Base-by-base conservation (phyloP, 805 yeast species). In the Spathaspora arborariae region DNA sequence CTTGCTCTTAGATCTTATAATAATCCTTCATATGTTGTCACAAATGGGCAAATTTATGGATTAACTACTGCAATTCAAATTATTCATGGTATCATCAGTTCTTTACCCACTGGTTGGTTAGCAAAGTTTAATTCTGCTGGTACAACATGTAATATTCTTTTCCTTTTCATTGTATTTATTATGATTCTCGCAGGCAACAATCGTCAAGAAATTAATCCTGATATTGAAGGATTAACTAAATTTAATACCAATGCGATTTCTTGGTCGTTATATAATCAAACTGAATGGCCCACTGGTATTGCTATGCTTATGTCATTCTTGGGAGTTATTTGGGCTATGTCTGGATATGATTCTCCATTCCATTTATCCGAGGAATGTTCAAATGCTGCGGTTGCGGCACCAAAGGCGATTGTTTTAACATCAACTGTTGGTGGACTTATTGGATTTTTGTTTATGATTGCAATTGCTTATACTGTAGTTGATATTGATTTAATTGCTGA, bases 271-370 rank as follows among this genome's bases (percentile, higher is more conserved):
- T 60, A 69, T 39, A 82, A 82, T 60, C 75, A 71, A 51, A 80
- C 87, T 8, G 85, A 80, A 16, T 82, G 78, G 72, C 83, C 85
- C n/a, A 70, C 71, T 42, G 87, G 87, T 46, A 68, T 81, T 43
- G 75, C 83, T 21, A 68, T 79, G 56, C 61, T 82, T 47, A 70
- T 79, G 72, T 69, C 80, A 4, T 80, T 80, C 62, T 59, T 79
- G 56, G 81, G 84, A n/a, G 82, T 76, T 33, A 78, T 80, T 48
- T 81, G 85, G 85, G 79, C 84, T 34, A 82, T 84, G 88, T 76
- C 84, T 39, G 89, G 88, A 20, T 85, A 81, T 57, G 89, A 84
- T 58, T 80, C 86, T 19, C 86, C 89, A 0, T 84, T 83, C 68
- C 89, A 85, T 56, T 67, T 84, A 50, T 74, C 86, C n/a, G 91